Conservation (phyloP, 2,329 filamentous ascomycete species). For the Monosporascus sp. region DNA sequence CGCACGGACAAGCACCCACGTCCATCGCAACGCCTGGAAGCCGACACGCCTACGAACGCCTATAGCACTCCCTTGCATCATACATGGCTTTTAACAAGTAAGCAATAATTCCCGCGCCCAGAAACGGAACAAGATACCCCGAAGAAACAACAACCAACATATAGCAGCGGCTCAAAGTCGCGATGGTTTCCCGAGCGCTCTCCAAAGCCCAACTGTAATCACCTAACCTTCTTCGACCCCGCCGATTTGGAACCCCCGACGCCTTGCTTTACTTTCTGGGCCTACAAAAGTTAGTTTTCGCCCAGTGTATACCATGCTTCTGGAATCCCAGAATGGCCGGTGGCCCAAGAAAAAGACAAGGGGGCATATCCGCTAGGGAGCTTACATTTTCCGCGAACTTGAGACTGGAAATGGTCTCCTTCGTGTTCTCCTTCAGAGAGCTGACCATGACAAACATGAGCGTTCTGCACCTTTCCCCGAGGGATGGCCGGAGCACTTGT, state of each 20-base stretch:
- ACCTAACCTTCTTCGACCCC: neutral
- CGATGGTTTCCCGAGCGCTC: too few species aligned
- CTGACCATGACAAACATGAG: conserved; percentile 99
- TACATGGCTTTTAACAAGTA: neutral
- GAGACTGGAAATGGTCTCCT: conserved; percentile 89
- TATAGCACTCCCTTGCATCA: neutral
- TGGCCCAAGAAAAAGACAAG: neutral
- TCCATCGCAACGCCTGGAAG: neutral
- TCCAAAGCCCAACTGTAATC: neutral
- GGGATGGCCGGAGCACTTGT: conserved; percentile 87
- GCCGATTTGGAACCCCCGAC: neutral
- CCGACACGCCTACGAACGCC: neutral
- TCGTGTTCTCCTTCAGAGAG: conserved; percentile 82
- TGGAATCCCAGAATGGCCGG: too few species aligned
- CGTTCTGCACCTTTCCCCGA: conserved; percentile 94
- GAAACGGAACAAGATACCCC: neutral
- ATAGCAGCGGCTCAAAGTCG: too few species aligned
- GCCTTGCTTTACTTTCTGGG: conserved; percentile 1
- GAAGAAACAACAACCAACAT: neutral
- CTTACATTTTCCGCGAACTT: conserved; percentile 90
- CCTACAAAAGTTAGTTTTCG: neutral
- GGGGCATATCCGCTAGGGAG: neutral
- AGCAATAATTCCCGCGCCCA: neutral
- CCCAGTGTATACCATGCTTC: neutral
- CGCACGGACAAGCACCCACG: neutral